These are phyloP conservation scores for Sphaerulina musiva DNA, from an alignment of 2,329 filamentous ascomycete genomes.

Conservation along the genomic window DNA sequence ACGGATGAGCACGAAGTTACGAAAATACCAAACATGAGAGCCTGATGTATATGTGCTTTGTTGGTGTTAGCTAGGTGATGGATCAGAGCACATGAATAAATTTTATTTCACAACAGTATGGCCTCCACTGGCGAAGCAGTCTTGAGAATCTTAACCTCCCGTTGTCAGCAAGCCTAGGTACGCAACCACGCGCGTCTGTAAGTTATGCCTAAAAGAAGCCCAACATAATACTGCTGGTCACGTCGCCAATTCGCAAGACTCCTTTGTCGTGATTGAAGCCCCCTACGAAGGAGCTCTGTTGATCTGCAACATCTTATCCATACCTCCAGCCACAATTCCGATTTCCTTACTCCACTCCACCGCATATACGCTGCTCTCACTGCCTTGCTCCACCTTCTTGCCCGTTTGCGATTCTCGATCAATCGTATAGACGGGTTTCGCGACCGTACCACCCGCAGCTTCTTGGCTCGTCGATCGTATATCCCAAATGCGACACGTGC, in stretches of 20 bases:
- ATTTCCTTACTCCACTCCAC: slow-evolving; percentile 79
- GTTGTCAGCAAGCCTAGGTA: no score
- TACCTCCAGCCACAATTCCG: slow-evolving; percentile 84
- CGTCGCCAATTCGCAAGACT: no score
- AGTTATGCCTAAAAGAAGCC: no score
- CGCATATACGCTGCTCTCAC: slow-evolving; percentile 83
- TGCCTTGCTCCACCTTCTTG: slow-evolving; percentile 59
- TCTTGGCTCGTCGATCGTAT: slow-evolving; percentile 59
- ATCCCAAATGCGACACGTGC: slow-evolving; percentile 91
- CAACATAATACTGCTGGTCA: no score
- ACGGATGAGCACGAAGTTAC: neutral
- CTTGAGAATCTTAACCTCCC: no score
- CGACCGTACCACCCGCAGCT: slow-evolving; percentile 46
- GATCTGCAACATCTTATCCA: slow-evolving; percentile 92
- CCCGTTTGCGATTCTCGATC: slow-evolving; percentile 63
- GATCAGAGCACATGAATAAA: neutral
- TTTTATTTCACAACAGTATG: neutral
- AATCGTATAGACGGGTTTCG: slow-evolving; percentile 69
- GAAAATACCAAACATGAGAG: neutral
- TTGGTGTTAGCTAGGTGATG: neutral
- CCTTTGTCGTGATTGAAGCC: neutral
- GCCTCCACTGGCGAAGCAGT: no score
- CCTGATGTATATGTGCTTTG: neutral
- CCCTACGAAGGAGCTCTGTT: slow-evolving; percentile 51
- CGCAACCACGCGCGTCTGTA: no score